Conservation (phyloP, 176 grass and related monocot species). For the Musa itinerans region DNA sequence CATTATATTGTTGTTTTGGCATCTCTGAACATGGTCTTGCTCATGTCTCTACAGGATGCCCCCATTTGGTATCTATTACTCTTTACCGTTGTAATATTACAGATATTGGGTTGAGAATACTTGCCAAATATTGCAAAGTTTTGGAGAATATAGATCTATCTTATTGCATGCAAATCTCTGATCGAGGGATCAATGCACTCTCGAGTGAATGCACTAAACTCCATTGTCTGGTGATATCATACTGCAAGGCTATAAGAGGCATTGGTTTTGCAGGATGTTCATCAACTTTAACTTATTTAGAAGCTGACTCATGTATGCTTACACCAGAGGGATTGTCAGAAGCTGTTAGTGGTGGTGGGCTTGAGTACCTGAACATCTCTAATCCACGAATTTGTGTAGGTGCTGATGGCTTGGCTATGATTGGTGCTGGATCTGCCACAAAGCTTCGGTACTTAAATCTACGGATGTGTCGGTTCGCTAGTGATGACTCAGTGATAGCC, state of each 20-base stretch:
- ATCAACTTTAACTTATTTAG: slow-evolving; percentile 48
- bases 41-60: slow-evolving; percentile 41
- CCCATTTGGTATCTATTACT: slow-evolving; percentile 68
- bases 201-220: slow-evolving; percentile 40
- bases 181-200: slow-evolving; percentile 50
- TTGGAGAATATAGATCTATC: slow-evolving; percentile 66
- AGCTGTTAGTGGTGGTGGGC: slow-evolving; percentile 35
- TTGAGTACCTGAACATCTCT: slow-evolving; percentile 69
- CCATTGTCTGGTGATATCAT: slow-evolving; percentile 41
- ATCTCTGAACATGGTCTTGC: slow-evolving; percentile 58
- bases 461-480: slow-evolving; percentile 55
- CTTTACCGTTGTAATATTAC: slow-evolving; percentile 67
- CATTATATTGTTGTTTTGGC: slow-evolving; percentile 67
- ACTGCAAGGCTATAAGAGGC: slow-evolving; percentile 61
- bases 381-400: slow-evolving; percentile 39
- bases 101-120: slow-evolving; percentile 52
- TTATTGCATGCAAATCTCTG: slow-evolving; percentile 50
- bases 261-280: slow-evolving; percentile 55
- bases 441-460: slow-evolving; percentile 58
- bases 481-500: slow-evolving; percentile 40
- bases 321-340: slow-evolving; percentile 47
- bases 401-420: slow-evolving; percentile 36
- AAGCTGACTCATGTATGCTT: slow-evolving; percentile 78
- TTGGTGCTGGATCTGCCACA: slow-evolving; percentile 32
- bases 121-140: slow-evolving; percentile 43